Base-by-base conservation (phyloP, 2,329 filamentous ascomycete genomes). In the Thielaviopsis euricoi region DNA sequence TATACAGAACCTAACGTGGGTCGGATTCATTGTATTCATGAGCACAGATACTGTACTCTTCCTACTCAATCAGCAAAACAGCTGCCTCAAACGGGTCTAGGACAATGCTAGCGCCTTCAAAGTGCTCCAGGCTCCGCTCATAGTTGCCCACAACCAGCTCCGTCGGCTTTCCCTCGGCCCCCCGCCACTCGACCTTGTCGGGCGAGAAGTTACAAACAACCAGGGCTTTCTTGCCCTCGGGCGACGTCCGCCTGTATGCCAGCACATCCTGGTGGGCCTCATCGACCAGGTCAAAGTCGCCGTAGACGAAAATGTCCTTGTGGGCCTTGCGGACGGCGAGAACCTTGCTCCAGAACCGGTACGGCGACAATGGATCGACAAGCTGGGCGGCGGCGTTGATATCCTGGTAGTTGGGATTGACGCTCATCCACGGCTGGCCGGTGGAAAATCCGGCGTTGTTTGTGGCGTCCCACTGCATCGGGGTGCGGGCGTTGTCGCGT, bases 401-500 rank as follows among this genome's bases (percentile, higher is more conserved):
- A n/a, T 71, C 67, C 1, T 66, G 66, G 66, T 81, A 83, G 65
- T 81, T 77, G 58, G 83, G 78, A 65, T 87, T 82, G 46, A 82
- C 77, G 15, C 77, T 75, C 78, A 89, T 88, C 86, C 86, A 89
- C 2, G 85, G 82, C 57, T 73, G 74, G 3, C 66, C 67, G 1
- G 71, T 71, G 0, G 82, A 82, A 70, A 89, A 89, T 12, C 86
- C 85, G 0, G 74, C 83, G 60, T 87, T 76, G 0, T 70, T 65
- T 1, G 69, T 71, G n/a, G 68, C 65, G 61, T 81, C 74, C 85
- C 86, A 89, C 65, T 87, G 84, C 68, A 89, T 82, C 0, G 85
- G 85, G 0, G 82, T 81, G 52, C 86, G 76, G 7, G 80, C 81
- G 67, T 89, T 86, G 67, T 89, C 86, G 22, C 85, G 70, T 7